These are phyloP conservation scores for Tetraselmis striata DNA, from an alignment of 139 green algal species.

Conservation along the genomic window DNA sequence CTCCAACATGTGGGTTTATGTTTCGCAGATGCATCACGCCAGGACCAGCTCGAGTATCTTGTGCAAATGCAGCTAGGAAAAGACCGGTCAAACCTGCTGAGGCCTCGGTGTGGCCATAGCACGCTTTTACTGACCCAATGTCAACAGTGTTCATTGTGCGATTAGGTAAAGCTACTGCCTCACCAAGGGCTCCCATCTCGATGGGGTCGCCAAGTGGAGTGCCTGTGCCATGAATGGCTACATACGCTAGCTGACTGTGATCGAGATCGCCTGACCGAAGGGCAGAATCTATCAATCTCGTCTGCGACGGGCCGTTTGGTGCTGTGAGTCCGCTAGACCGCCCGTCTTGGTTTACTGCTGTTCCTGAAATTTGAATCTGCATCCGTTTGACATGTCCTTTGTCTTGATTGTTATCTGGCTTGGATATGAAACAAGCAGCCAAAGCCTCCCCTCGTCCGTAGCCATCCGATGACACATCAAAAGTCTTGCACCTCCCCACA, in stretches of 20 bases:
- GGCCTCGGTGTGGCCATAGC: constrained; percentile 5
- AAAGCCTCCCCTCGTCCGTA: constrained; percentile 45
- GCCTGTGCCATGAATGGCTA: constrained; percentile 40
- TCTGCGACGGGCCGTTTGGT: constrained; percentile 49
- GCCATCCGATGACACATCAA: constrained; percentile 40
- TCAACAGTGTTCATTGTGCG: not conserved
- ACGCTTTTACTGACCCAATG: constrained; percentile 2
- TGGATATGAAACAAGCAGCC: constrained; percentile 4
- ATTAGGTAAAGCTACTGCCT: not conserved
- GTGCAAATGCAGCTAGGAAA: not conserved
- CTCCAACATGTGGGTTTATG: constrained; percentile 37
- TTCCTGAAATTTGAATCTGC: constrained; percentile 20
- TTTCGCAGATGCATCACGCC: constrained; percentile 23
- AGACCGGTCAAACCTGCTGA: constrained; percentile 3
- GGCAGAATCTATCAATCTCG: constrained; percentile 25
- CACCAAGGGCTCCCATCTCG: constrained; percentile 17
- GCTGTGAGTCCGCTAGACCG: constrained; percentile 44
- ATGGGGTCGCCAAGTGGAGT: constrained; percentile 58
- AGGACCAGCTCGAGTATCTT: not conserved
- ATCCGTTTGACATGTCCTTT: too few species aligned
- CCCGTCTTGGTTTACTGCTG: constrained; percentile 48
- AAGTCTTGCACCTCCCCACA: constrained; percentile 43
- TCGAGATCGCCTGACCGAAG: constrained; percentile 11
- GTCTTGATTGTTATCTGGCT: not conserved
- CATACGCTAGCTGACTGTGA: not conserved